Base-by-base conservation (phyloP, 2,329 filamentous ascomycete species). In the Trichoderma koningii region DNA sequence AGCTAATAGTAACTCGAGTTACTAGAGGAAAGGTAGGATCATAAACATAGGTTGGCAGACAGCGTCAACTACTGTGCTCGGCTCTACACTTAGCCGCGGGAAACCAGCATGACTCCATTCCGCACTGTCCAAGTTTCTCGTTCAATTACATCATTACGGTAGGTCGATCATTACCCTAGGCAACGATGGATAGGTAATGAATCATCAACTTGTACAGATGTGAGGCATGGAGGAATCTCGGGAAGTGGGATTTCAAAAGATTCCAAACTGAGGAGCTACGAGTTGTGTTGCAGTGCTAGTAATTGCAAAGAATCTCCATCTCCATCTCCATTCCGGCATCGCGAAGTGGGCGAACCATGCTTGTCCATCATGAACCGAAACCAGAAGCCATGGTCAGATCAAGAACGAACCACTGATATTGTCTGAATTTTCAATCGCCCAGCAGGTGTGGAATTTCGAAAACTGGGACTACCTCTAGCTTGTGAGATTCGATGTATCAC, bases 101-200 rank as follows among this genome's bases (percentile, higher is more conserved):
- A 7, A 10, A 9, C 1, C 10, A 3, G n/a, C 23, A 19, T 12
- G 2, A 0, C 10, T 62, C 19, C 21, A 47, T 23, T 52, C 14
- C n/a, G n/a, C 48, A 62, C 38, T 34, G 57, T 62, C 14, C 57
- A 14, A 5, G 4, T 3, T 3, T 17, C n/a, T 42, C 2, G 45
- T 47, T 53, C 10, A 41, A 62, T 62, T 63, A 63, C 60, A 63
- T 63, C 60, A 63, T 26, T 10, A 5, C 45, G 7, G 14, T 7
- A 26, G 12, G 2, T 21, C 26, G 19, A 21, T 41, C 30, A 50
- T 48, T 23, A 23, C 10, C 30, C 10, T 1, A 50, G 7, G 7
- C 15, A 50, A 34, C 28, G n/a, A 41, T 23, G 34, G 34, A 7
- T 44, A n/a, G 34, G 3, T 44, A n/a, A 41, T 19, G 45, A 6